Evolutionary conservation across 345 rosid genomes (phyloP), one percentile per base, ranked within the genome.

Genomic region (Moricandia arvensis): DNA sequence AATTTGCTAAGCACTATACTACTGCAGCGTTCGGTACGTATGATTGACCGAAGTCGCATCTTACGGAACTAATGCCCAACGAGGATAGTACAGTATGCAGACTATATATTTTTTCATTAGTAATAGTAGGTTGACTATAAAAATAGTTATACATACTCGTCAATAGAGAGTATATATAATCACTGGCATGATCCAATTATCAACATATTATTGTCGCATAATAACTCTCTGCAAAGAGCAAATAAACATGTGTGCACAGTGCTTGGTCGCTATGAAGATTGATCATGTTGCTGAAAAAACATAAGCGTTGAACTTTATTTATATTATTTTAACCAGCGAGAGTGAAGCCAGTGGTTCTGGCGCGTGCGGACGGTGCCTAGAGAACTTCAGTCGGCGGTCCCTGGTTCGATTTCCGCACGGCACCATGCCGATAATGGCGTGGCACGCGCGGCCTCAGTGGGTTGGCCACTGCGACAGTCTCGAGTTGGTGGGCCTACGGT

Each of bases 231-330:
- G 45, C 6, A 21, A 24, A n/a, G n/a, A n/a, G n/a, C 68, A 63
- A 9, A 54, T 10, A 9, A 47, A n/a, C 79, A 75, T 67, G 73
- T 75, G 79, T n/a, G 77, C 77, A n/a, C 65, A 73, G 33, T 64
- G 64, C 24, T 74, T 45, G 66, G 66, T 66, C 33, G 47, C 33
- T 17, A 30, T 12, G 58, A 65, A 64, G 58, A 65, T 29, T 66
- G 27, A 41, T 65, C 71, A 74, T 66, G 33, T 66, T 66, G n/a
- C 72, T 67, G 53, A 49, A 30, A 61, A 59, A 16, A n/a, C n/a
- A 64, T 2, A 31, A 31, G 51, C 34, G 16, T 21, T 72, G n/a
- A n/a, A n/a, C n/a, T n/a, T n/a, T 3, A 59, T n/a, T n/a, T n/a
- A n/a, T n/a, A n/a, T n/a, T n/a, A n/a, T n/a, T n/a, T n/a, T n/a